phyloP scores from a whole-genome alignment of 768 basidiomycete genomes.

The Podaxis sp. region DNA sequence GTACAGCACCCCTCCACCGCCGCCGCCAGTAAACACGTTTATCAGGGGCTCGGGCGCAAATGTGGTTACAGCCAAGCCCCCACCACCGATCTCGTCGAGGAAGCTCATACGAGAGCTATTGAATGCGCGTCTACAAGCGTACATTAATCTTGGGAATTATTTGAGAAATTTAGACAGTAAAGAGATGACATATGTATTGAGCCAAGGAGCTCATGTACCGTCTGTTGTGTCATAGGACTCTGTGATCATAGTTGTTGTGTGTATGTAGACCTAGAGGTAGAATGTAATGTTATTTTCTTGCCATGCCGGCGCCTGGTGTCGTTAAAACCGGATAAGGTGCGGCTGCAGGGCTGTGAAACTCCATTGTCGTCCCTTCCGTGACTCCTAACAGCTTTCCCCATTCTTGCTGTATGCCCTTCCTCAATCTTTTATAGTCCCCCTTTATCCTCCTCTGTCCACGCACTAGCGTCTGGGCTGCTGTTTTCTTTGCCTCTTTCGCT shows the following conservation, averaged over 20 bases:
- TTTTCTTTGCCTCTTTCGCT: not conserved
- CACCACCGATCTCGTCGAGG: slow-evolving; percentile 24
- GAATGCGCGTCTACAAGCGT: slow-evolving; percentile 30
- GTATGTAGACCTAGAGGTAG: not conserved
- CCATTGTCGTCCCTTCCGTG: not conserved
- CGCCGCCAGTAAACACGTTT: slow-evolving; percentile 41
- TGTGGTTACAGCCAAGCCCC: slow-evolving; percentile 15
- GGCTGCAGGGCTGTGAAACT: not conserved
- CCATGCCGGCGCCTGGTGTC: not conserved
- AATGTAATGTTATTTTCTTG: not conserved
- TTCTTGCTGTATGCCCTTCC: slow-evolving; percentile 10
- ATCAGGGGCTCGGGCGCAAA: slow-evolving; percentile 30
- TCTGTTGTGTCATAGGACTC: slow-evolving; percentile 4
- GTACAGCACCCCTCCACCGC: slow-evolving; percentile 38
- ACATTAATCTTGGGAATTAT: slow-evolving; percentile 22
- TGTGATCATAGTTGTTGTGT: not conserved
- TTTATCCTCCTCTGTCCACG: not conserved
- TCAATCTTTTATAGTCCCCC: not conserved
- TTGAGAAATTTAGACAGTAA: slow-evolving; percentile 20
- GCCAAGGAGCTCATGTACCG: slow-evolving; percentile 23
- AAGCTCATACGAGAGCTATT: slow-evolving; percentile 32
- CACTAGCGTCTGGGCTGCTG: not conserved
- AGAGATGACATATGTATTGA: slow-evolving; percentile 20
- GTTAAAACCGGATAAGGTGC: not conserved
- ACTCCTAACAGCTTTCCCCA: not conserved